phyloP scores from a whole-genome alignment of 1,284 basidiomycete genomes.

The Schizophyllum amplum region DNA sequence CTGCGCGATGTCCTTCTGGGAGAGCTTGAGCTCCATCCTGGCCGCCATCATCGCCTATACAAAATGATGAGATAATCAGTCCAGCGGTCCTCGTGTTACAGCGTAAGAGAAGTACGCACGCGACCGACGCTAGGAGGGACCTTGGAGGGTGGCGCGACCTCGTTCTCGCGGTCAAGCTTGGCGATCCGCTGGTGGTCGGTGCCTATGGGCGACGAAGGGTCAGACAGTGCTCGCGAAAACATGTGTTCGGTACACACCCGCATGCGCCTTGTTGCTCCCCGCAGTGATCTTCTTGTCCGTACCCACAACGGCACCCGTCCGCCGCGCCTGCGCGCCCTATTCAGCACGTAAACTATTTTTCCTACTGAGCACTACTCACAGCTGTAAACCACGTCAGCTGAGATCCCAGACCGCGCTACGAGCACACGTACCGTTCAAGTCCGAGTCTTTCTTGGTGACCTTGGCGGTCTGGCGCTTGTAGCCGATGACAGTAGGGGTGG shows the following conservation, averaged over 20 bases:
- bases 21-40: constrained; percentile 68
- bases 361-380: constrained; percentile 4
- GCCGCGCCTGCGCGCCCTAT: constrained; percentile 28
- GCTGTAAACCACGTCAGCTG: constrained; percentile 5
- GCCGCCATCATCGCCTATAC: constrained; percentile 75
- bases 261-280: constrained; percentile 67
- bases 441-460: constrained; percentile 60
- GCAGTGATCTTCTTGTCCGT: constrained; percentile 70
- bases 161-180: constrained; percentile 92
- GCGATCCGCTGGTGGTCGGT: constrained; percentile 92
- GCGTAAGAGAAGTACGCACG: constrained; percentile 34
- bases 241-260: constrained; percentile 34
- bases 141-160: constrained; percentile 91
- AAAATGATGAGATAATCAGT: background rate
- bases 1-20: constrained; percentile 93
- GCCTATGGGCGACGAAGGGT: constrained; percentile 33
- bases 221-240: background rate
- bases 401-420: background rate
- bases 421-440: constrained; percentile 58
- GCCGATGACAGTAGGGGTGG: constrained; percentile 71
- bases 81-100: background rate
- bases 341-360: background rate
- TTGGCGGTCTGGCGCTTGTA: constrained; percentile 60
- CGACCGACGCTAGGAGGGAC: constrained; percentile 76
- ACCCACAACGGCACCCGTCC: constrained; percentile 62